Evolutionary conservation across 495 filamentous ascomycete species (phyloP).

Genomic region (Podospora anserina): DNA sequence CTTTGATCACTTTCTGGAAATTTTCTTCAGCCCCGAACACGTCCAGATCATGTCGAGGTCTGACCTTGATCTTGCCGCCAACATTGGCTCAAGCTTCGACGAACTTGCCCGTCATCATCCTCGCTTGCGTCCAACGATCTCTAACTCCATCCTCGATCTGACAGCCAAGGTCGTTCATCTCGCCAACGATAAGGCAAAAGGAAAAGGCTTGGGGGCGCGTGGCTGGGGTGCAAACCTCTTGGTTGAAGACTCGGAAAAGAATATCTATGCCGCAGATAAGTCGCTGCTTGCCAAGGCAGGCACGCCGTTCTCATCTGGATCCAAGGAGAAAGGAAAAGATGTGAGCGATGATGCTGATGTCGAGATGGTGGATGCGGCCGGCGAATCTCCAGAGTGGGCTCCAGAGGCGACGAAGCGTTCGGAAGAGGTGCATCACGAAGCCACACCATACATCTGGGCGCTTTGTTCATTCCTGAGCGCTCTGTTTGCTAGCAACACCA

Average conservation of each 20-base stretch:
- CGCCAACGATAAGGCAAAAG: constrained; percentile 62
- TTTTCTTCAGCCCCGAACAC: constrained; percentile 89
- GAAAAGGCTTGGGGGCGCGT: constrained; percentile 31
- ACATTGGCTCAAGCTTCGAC: constrained; percentile 81
- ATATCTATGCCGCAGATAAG: constrained; percentile 50
- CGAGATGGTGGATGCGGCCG: constrained; percentile 55
- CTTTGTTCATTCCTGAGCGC: constrained; percentile 70
- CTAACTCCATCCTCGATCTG: constrained; percentile 79
- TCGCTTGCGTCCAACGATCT: constrained; percentile 69
- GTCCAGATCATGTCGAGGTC: constrained; percentile 68
- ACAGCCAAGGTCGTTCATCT: constrained; percentile 70
- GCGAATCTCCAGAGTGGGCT: not conserved
- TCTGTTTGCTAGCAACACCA: constrained; percentile 67
- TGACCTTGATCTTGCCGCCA: constrained; percentile 62
- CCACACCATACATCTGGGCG: constrained; percentile 68
- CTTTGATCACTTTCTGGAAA: constrained; percentile 81
- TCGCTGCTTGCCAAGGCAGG: constrained; percentile 25
- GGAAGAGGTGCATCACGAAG: constrained; percentile 22
- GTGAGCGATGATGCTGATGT: constrained; percentile 46
- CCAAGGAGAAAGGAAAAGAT: constrained; percentile 44
- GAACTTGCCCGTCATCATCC: constrained; percentile 95
- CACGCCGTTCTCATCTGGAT: constrained; percentile 2
- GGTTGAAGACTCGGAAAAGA: constrained; percentile 52
- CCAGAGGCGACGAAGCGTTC: too few relatives aligned
- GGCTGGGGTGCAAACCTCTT: constrained; percentile 74